These are phyloP conservation scores for Cladosporium halotolerans DNA, from an alignment of 2,329 filamentous ascomycete species.

Conservation along the genomic window DNA sequence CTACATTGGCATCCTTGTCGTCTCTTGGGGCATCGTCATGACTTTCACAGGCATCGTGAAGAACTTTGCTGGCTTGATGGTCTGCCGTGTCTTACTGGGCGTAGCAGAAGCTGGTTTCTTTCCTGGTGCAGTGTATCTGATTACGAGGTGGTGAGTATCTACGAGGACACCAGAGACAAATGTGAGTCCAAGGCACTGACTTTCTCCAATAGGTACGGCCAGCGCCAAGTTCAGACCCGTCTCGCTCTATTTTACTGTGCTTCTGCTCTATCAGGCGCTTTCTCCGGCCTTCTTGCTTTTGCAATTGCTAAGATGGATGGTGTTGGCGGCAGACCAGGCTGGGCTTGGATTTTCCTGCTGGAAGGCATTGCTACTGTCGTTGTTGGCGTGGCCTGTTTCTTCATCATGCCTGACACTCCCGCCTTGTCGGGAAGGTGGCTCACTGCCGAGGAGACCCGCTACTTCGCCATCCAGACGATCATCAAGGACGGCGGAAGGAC, in stretches of 20 bases:
- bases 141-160: slow-evolving; percentile 8
- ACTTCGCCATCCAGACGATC: slow-evolving; percentile 16
- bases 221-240: slow-evolving; percentile 18
- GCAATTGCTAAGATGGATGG: slow-evolving; percentile 37
- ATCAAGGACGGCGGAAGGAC: slow-evolving; percentile 17
- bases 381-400: slow-evolving; percentile 48
- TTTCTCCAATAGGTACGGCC: slow-evolving; percentile 15
- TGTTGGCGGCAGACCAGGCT: slow-evolving; percentile 35
- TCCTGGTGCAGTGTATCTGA: slow-evolving; percentile 15
- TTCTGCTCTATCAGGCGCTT: slow-evolving; percentile 18
- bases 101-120: slow-evolving; percentile 23
- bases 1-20: slow-evolving; percentile 23
- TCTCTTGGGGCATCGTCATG: slow-evolving; percentile 24
- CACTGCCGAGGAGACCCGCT: slow-evolving; percentile 17
- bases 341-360: slow-evolving; percentile 52
- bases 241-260: slow-evolving; percentile 21
- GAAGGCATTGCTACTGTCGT: slow-evolving; percentile 50
- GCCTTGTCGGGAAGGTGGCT: slow-evolving; percentile 25
- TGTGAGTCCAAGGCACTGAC: not conserved
- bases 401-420: slow-evolving; percentile 48
- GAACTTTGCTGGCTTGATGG: slow-evolving; percentile 22
- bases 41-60: slow-evolving; percentile 25
- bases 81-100: slow-evolving; percentile 21
- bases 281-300: slow-evolving; percentile 22
- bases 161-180: not conserved